phyloP scores from a whole-genome alignment of 2,329 filamentous ascomycete species.

The Pyricularia sp. region DNA sequence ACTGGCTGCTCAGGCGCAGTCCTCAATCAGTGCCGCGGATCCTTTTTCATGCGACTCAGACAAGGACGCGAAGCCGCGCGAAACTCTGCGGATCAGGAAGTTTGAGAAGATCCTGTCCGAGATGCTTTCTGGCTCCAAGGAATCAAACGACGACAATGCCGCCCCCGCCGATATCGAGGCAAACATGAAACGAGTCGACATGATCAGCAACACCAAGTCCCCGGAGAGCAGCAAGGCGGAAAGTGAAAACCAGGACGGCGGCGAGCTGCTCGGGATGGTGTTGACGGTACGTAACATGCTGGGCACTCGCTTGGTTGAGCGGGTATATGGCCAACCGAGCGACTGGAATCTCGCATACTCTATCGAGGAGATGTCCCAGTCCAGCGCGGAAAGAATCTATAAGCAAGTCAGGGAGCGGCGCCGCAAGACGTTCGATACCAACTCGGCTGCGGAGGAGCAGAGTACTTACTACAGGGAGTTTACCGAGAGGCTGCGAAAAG shows the following conservation, averaged over 20 bases:
- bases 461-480: not conserved
- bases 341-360: not conserved
- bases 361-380: not conserved
- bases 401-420: not conserved
- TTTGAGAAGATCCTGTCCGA: conserved; percentile 39
- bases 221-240: not conserved
- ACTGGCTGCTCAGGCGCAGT: conserved; percentile 33
- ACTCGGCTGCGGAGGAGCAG: not conserved
- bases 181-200: not conserved
- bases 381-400: not conserved
- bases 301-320: not conserved
- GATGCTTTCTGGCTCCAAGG: conserved; percentile 27
- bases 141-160: not conserved
- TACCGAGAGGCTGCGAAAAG: not conserved
- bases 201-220: not conserved
- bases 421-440: not conserved
- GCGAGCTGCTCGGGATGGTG: conserved; percentile 52
- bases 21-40: conserved; percentile 7
- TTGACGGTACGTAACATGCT: conserved; percentile 30
- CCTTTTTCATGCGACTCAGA: not conserved
- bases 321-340: not conserved
- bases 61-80: not conserved
- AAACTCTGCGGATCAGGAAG: conserved; percentile 22
- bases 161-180: not conserved
- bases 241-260: conserved; percentile 3